Percentiles rank a stretch among this genome's conserved stretches.
Evolutionary conservation across 148 eudicot genomes (phyloP).

Genomic region (Vaccinium corymbosum): DNA sequence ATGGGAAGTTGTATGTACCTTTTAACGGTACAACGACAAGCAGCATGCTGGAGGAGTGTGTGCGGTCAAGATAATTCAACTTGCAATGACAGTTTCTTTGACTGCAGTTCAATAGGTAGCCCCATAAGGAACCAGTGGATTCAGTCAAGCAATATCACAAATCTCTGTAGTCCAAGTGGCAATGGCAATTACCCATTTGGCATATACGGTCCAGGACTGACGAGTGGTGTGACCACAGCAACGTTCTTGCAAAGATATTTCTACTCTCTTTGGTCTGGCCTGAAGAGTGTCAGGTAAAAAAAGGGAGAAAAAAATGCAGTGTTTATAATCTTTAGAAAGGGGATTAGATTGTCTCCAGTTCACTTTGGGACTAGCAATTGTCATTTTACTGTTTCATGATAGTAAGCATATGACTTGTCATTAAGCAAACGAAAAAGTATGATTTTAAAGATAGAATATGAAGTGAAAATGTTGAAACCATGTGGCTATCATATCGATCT

Average conservation of each 20-base stretch:
- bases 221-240: constrained; percentile 35
- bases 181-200: constrained; percentile 45
- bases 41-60: constrained; percentile 55
- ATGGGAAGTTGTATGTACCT: constrained; percentile 78
- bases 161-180: constrained; percentile 35
- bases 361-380: neutral
- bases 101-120: constrained; percentile 36
- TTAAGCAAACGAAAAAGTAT: neutral
- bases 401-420: neutral
- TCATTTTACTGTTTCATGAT: neutral
- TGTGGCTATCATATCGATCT: neutral
- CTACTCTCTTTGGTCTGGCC: constrained; percentile 84
- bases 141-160: constrained; percentile 44
- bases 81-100: constrained; percentile 45
- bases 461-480: neutral
- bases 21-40: constrained; percentile 62
- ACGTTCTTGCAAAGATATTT: constrained; percentile 50
- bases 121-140: constrained; percentile 46
- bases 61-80: constrained; percentile 29
- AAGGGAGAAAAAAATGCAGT: neutral
- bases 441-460: neutral
- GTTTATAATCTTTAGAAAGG: neutral
- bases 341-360: neutral
- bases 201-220: constrained; percentile 51
- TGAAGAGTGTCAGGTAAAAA: constrained; percentile 23